Conservation (phyloP, 768 basidiomycete species). For the Suillus clintonianus region DNA sequence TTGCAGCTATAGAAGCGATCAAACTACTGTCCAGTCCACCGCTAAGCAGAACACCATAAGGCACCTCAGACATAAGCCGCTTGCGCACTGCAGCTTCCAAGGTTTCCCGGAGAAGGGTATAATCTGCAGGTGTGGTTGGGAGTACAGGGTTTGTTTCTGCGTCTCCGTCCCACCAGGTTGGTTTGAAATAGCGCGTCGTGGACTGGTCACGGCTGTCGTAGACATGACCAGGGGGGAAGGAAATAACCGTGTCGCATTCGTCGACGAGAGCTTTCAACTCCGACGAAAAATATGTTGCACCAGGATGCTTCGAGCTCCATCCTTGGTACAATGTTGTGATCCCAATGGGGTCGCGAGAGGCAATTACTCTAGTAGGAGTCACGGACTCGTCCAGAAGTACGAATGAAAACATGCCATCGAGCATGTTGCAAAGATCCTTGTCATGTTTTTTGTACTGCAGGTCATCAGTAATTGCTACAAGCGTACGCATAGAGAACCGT, state of each 20-base stretch:
- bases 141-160: slow-evolving; percentile 56
- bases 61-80: slow-evolving; percentile 96
- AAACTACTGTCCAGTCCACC: slow-evolving; percentile 95
- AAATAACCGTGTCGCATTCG: slow-evolving; percentile 91
- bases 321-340: slow-evolving; percentile 99
- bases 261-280: slow-evolving; percentile 91
- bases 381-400: slow-evolving; percentile 93
- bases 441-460: slow-evolving; percentile 81
- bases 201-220: slow-evolving; percentile 84
- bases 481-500: slow-evolving; percentile 20
- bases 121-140: slow-evolving; percentile 63
- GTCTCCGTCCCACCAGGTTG: slow-evolving; percentile 90
- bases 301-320: slow-evolving; percentile 82
- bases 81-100: slow-evolving; percentile 93
- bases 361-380: slow-evolving; percentile 87
- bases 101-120: slow-evolving; percentile 71
- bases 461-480: background rate
- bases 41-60: slow-evolving; percentile 93
- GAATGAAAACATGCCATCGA: slow-evolving; percentile 99
- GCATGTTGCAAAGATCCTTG: slow-evolving; percentile 70
- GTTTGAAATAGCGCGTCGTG: slow-evolving; percentile 83
- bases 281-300: slow-evolving; percentile 88
- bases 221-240: slow-evolving; percentile 97
- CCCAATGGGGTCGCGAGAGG: slow-evolving; percentile 95
- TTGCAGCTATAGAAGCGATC: slow-evolving; percentile 91